phyloP scores from a whole-genome alignment of 2,329 filamentous ascomycete genomes.

The Hypoxylon sp. region DNA sequence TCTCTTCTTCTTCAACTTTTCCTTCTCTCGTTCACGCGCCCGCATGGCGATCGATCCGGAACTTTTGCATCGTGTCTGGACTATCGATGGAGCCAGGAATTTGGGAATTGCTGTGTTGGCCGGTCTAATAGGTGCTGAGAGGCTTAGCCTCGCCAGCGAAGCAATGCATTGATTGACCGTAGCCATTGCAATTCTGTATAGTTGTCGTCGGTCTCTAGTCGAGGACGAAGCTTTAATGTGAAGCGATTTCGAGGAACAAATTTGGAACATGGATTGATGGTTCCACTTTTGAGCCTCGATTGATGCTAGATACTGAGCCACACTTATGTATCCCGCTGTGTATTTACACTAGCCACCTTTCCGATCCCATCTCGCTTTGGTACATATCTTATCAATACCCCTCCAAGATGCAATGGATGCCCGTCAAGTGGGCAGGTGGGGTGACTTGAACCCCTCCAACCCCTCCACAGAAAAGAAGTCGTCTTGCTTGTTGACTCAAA shows the following conservation, averaged over 20 bases:
- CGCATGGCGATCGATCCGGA: conserved; percentile 42
- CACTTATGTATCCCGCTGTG: not conserved
- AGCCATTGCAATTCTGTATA: conserved; percentile 53
- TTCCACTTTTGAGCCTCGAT: conserved; percentile 15
- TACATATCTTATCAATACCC: too few relatives aligned
- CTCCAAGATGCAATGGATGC: too few relatives aligned
- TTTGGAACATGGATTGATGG: conserved; percentile 34
- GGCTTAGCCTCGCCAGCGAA: conserved; percentile 61
- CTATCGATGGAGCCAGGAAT: conserved; percentile 58
- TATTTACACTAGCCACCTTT: conserved; percentile 3
- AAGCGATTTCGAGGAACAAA: conserved; percentile 29
- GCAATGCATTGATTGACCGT: conserved; percentile 62
- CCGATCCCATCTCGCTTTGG: too few relatives aligned
- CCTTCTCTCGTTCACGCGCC: conserved; percentile 60
- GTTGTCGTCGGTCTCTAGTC: conserved; percentile 21
- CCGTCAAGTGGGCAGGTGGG: conserved; percentile 7
- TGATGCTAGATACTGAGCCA: conserved; percentile 28
- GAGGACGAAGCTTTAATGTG: conserved; percentile 18
- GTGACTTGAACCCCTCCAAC: conserved; percentile 9
- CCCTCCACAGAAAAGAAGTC: conserved; percentile 39
- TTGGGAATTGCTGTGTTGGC: conserved; percentile 55
- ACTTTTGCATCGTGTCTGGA: conserved; percentile 56
- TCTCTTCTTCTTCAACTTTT: conserved; percentile 63
- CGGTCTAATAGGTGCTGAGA: conserved; percentile 55
- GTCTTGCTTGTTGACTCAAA: conserved; percentile 31